These are phyloP conservation scores for Nicotiana rustica DNA, from an alignment of 305 asterid genomes.

Conservation along the genomic window DNA sequence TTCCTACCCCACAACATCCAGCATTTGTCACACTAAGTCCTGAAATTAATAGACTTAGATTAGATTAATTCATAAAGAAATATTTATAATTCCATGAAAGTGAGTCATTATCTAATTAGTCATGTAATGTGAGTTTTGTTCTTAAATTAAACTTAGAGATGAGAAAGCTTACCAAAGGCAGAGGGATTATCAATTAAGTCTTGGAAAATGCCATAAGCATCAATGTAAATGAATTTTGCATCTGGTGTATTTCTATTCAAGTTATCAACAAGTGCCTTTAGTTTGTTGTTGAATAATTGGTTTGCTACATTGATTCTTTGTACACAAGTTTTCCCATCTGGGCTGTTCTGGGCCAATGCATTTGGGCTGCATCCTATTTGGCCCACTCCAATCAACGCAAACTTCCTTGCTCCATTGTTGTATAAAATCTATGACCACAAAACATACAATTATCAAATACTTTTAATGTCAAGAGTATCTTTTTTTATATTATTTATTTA, in stretches of 20 bases:
- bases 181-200: constrained; percentile 69
- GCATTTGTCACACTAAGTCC: constrained; percentile 72
- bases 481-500: background rate
- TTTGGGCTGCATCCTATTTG: constrained; percentile 93
- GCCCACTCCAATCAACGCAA: constrained; percentile 69
- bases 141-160: background rate
- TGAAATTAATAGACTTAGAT: background rate
- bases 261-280: constrained; percentile 61
- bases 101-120: background rate
- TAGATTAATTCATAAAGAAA: background rate
- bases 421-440: constrained; percentile 55
- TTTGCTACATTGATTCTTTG: constrained; percentile 66
- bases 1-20: constrained; percentile 87
- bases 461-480: too few relatives aligned
- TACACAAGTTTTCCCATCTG: constrained; percentile 75
- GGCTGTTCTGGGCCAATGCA: constrained; percentile 81
- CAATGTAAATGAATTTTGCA: constrained; percentile 66
- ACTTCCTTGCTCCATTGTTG: constrained; percentile 76
- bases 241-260: constrained; percentile 61
- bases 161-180: constrained; percentile 56
- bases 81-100: background rate
- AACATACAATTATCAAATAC: background rate
- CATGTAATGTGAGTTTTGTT: background rate
- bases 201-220: constrained; percentile 79
- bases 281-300: constrained; percentile 65